A percentile compares a stretch with the other conserved stretches of the same genome.
These are phyloP conservation scores for Cryptosporidium felis DNA, from an alignment of 169 alveolate species.

Conservation along the genomic window DNA sequence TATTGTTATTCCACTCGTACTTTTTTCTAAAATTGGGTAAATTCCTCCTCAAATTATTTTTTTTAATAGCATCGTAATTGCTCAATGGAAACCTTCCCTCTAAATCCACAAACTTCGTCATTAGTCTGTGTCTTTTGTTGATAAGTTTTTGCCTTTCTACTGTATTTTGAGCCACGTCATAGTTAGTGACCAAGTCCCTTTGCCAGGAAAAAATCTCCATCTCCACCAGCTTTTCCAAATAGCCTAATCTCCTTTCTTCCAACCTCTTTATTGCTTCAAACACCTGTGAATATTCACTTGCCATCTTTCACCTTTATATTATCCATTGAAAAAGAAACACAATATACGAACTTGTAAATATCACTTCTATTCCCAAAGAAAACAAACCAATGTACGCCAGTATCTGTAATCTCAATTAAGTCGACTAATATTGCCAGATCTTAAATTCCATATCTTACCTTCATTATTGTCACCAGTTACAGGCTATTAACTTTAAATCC, in stretches of 20 bases:
- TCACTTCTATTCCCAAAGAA: too few species aligned
- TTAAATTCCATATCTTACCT: too few species aligned
- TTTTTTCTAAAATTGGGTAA: constrained; percentile 61
- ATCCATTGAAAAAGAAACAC: too few species aligned
- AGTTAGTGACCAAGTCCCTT: constrained; percentile 30
- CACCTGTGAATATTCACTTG: background rate
- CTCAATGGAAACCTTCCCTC: constrained; percentile 48
- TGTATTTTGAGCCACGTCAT: background rate
- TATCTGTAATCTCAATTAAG: too few species aligned
- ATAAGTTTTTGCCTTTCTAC: background rate
- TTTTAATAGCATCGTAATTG: constrained; percentile 19
- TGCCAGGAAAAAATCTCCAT: constrained; percentile 28
- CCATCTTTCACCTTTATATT: background rate
- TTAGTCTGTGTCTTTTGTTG: background rate
- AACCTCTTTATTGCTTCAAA: constrained; percentile 3
- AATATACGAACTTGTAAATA: too few species aligned
- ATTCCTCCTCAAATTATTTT: constrained; percentile 18
- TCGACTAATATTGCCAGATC: too few species aligned
- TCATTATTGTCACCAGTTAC: too few species aligned
- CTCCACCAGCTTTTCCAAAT: background rate
- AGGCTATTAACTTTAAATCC: too few species aligned
- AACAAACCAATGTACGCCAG: too few species aligned
- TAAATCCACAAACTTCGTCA: constrained; percentile 18
- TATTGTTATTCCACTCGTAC: constrained; percentile 56
- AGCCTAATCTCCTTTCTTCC: background rate